Conservation (phyloP, 2,329 filamentous ascomycete genomes). For the Lithohypha guttulata region DNA sequence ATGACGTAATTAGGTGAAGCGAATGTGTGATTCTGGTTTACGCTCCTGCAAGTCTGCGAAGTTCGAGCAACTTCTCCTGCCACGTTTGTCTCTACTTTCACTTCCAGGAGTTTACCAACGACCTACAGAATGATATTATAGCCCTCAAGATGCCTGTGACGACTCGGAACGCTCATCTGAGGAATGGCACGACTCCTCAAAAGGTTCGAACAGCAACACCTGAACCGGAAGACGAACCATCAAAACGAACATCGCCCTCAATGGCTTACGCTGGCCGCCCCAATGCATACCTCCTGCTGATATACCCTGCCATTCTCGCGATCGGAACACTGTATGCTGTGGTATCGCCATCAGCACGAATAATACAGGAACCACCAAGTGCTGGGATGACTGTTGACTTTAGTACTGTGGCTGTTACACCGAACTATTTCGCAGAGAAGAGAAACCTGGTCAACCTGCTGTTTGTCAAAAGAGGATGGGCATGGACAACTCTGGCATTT, state of each 20-base stretch:
- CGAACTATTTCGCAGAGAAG: conserved; percentile 82
- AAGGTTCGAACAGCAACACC: conserved; percentile 1
- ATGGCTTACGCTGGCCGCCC: conserved; percentile 9
- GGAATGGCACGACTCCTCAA: conserved; percentile 5
- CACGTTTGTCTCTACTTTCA: neutral
- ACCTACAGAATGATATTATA: conserved; percentile 8
- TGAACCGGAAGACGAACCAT: neutral
- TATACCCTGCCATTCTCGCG: conserved; percentile 69
- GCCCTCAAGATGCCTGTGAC: conserved; percentile 7
- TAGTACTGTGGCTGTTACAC: conserved; percentile 18
- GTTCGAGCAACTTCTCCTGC: conserved; percentile 6
- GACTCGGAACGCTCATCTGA: conserved; percentile 6
- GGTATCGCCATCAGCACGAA: conserved; percentile 58
- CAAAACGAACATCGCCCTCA: neutral
- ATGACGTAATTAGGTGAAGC: conserved; percentile 5
- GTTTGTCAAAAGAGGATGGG: conserved; percentile 94
- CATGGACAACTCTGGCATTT: conserved; percentile 74
- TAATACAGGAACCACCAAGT: conserved; percentile 14
- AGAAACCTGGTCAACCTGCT: conserved; percentile 82
- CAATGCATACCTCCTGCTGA: conserved; percentile 36
- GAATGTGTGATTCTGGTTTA: neutral
- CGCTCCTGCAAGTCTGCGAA: neutral
- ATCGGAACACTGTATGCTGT: conserved; percentile 72
- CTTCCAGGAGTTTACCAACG: neutral
- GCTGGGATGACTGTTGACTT: conserved; percentile 26